Evolutionary conservation across 371 early-diverging fungal species (phyloP), one percentile per base, ranked within the genome.

Genomic region (Mortierella sp.): DNA sequence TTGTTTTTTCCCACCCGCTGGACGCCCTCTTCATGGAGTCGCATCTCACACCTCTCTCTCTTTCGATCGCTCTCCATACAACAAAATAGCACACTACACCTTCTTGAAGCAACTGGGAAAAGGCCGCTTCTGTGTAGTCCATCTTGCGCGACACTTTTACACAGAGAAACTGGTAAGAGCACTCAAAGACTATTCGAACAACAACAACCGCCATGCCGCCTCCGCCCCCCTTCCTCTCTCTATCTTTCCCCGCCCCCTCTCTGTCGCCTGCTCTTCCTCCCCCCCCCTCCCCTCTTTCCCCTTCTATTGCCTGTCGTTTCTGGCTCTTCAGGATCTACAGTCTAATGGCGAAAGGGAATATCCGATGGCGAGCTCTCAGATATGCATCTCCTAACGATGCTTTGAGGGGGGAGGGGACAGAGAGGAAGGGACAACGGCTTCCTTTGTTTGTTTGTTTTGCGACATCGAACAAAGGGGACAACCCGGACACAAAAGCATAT

Each of bases 61-160:
- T 45, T 91, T 58, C 72, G 46, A 82, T 84, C 28, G 88, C 90
- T 34, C 4, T 34, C 4, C 4, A 34, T 10, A 34, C 34, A n/a
- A n/a, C n/a, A n/a, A n/a, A n/a, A 39, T 43, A 82, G 94, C 94
- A 18, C 89, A 93, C 71, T 98, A 95, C 78, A 83, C 83, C 4
- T 88, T 96, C 58, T 80, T 89, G 43, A 88, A 86, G 67, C 87
- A 88, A 19, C 81, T 97, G 7, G 98, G 96, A 16, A 91, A 89
- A 58, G 97, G 97, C 26, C 95, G 94, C 64, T 95, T 94, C 67
- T 92, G 94, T 61, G 86, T 91, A 56, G 98, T 96, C 24, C 92
- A 95, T 72, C 84, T 95, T 16, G 95, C 92, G 1, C 82, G 87
- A 27, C 93, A 95, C 80, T 90, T 88, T 71, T 64, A 89, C 54